phyloP scores from a whole-genome alignment of 768 basidiomycete species.

The Suillus luteus region DNA sequence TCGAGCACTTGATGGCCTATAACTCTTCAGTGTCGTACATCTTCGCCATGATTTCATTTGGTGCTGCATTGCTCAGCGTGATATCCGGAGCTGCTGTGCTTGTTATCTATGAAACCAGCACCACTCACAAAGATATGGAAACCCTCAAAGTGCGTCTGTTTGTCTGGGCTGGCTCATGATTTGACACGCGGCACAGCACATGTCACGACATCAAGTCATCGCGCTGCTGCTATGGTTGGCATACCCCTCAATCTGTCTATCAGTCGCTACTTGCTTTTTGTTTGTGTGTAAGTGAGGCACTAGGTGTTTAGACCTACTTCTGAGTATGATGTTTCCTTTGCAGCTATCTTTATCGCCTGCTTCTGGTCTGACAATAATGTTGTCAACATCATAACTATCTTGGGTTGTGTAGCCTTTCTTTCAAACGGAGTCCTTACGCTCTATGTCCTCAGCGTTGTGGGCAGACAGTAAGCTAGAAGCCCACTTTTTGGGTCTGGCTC shows the following conservation, averaged over 20 bases:
- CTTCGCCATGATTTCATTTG: background rate
- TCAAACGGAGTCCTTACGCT: background rate
- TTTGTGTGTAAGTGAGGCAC: slow-evolving; percentile 1
- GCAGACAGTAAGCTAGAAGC: background rate
- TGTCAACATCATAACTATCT: background rate
- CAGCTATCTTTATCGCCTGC: slow-evolving; percentile 5
- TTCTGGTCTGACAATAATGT: background rate
- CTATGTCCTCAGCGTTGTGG: background rate
- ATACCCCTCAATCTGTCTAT: slow-evolving; percentile 3
- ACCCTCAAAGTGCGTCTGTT: background rate
- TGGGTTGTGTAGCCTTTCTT: background rate
- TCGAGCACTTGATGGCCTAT: slow-evolving; percentile 1
- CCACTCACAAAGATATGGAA: slow-evolving; percentile 2
- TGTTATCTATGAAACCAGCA: slow-evolving; percentile 2
- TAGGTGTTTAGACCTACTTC: background rate
- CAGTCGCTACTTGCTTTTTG: slow-evolving; percentile 2
- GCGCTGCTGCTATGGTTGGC: background rate
- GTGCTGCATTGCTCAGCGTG: slow-evolving; percentile 5
- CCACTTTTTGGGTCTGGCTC: background rate
- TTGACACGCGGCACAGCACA: background rate
- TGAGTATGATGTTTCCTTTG: background rate
- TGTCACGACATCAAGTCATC: background rate
- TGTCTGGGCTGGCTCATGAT: background rate
- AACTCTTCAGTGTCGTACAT: background rate
- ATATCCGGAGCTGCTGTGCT: slow-evolving; percentile 6